These are phyloP conservation scores for Globisporangium uncinulatum DNA, from an alignment of 352 stramenopile genomes.

Conservation along the genomic window DNA sequence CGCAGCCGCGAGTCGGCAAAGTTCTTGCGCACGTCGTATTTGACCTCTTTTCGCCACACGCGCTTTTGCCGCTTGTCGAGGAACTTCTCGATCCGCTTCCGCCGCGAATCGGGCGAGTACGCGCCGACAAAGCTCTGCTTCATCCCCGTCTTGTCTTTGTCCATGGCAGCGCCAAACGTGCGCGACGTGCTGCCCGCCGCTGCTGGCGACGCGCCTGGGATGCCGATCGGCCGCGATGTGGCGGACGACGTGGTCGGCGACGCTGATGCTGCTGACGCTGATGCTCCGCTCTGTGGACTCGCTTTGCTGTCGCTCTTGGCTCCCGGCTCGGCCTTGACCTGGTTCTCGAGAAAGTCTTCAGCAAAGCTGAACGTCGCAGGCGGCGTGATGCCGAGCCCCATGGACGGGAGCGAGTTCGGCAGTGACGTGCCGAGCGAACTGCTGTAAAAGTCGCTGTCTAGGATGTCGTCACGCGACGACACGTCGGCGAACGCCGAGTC, in stretches of 20 bases:
- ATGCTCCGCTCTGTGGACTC: constrained; percentile 5
- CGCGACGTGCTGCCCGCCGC: constrained; percentile 18
- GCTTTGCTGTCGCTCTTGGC: constrained; percentile 34
- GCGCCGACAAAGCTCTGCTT: constrained; percentile 90
- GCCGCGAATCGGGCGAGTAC: constrained; percentile 92
- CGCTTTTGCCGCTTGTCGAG: constrained; percentile 94
- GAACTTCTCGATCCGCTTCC: constrained; percentile 92
- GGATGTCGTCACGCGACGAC: constrained; percentile 57
- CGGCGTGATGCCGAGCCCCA: constrained; percentile 81
- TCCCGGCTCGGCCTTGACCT: constrained; percentile 48
- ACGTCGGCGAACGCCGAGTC: constrained; percentile 77
- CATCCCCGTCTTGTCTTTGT: constrained; percentile 58
- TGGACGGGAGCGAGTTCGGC: constrained; percentile 82
- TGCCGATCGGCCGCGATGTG: constrained; percentile 75
- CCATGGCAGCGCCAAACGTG: constrained; percentile 29
- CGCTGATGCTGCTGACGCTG: constrained; percentile 11
- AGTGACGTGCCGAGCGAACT: constrained; percentile 79
- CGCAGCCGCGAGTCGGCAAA: constrained; percentile 96
- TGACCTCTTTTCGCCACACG: constrained; percentile 94
- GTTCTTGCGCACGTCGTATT: constrained; percentile 98
- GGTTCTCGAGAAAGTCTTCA: constrained; percentile 79
- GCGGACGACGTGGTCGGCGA: constrained; percentile 31
- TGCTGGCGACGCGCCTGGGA: constrained; percentile 48
- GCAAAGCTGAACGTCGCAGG: constrained; percentile 80
- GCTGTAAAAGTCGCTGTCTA: constrained; percentile 79